Evolutionary conservation across 495 filamentous ascomycete genomes (phyloP).

Genomic region (Trichoderma orchidacearum): DNA sequence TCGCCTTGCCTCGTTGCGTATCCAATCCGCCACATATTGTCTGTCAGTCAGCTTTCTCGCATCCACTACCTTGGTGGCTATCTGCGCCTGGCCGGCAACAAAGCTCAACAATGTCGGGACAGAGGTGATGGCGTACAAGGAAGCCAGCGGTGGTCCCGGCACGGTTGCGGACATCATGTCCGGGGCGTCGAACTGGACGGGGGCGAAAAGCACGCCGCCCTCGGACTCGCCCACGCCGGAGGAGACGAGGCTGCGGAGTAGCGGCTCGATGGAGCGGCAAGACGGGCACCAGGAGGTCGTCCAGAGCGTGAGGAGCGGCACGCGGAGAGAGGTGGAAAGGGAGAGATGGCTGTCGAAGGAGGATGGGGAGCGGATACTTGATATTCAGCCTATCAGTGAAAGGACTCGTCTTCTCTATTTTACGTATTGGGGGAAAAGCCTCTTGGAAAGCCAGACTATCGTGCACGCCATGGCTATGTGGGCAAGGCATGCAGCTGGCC

Average conservation of each 20-base stretch:
- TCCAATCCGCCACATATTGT: constrained; percentile 44
- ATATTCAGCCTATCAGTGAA: no score
- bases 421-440: no score
- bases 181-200: constrained; percentile 49
- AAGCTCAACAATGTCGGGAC: constrained; percentile 59
- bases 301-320: constrained; percentile 58
- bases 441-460: not conserved
- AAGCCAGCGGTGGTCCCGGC: constrained; percentile 27
- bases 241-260: constrained; percentile 38
- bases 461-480: no score
- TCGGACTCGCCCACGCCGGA: constrained; percentile 43
- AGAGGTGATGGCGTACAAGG: constrained; percentile 46
- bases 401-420: constrained; percentile 2
- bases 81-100: constrained; percentile 43
- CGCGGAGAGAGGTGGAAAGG: constrained; percentile 39
- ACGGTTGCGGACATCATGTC: constrained; percentile 37
- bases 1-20: constrained; percentile 41
- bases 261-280: constrained; percentile 39
- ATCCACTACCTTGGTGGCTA: constrained; percentile 38
- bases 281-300: constrained; percentile 51
- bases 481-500: not conserved
- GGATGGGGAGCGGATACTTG: constrained; percentile 42
- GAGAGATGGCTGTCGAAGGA: constrained; percentile 48
- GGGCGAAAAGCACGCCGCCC: constrained; percentile 45
- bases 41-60: constrained; percentile 38